Percentiles rank a stretch among this genome's conserved stretches.
phyloP scores from a whole-genome alignment of 768 basidiomycete species.

The Coprinellus aureogranulatus region DNA sequence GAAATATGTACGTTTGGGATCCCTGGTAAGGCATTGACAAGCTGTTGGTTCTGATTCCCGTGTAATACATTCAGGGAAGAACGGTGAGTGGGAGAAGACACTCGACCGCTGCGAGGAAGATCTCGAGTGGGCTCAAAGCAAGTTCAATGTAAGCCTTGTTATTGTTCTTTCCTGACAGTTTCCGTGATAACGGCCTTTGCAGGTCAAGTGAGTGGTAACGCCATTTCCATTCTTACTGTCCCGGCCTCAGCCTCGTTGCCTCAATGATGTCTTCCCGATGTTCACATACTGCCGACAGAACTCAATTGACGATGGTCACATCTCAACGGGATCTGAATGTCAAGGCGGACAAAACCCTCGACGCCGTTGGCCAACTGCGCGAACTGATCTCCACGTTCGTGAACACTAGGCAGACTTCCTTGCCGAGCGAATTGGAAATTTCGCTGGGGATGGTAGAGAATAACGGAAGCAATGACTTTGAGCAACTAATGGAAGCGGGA shows the following conservation, averaged over 20 bases:
- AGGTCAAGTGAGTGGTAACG: constrained; percentile 23
- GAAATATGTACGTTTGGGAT: constrained; percentile 32
- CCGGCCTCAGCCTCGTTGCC: neutral
- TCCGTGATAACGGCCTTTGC: neutral
- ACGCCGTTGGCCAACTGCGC: constrained; percentile 20
- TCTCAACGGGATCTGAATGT: constrained; percentile 29
- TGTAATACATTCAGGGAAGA: constrained; percentile 50
- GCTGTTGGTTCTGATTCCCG: neutral
- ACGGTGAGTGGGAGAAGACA: constrained; percentile 43
- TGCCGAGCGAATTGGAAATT: constrained; percentile 34
- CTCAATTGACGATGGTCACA: neutral
- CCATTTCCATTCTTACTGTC: neutral
- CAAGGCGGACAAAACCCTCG: constrained; percentile 13
- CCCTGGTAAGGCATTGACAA: neutral
- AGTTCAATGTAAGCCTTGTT: constrained; percentile 38
- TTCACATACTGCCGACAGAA: constrained; percentile 16
- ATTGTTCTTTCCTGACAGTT: neutral
- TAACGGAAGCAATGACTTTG: neutral
- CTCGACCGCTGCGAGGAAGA: constrained; percentile 43
- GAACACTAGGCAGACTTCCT: constrained; percentile 38
- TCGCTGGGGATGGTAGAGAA: neutral
- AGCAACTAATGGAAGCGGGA: constrained; percentile 50
- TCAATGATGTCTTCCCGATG: constrained; percentile 13
- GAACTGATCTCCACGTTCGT: constrained; percentile 38
- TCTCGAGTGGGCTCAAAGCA: constrained; percentile 38